Evolutionary conservation across 2,329 filamentous ascomycete genomes (phyloP).

Genomic region (Pseudogymnoascus sp.): DNA sequence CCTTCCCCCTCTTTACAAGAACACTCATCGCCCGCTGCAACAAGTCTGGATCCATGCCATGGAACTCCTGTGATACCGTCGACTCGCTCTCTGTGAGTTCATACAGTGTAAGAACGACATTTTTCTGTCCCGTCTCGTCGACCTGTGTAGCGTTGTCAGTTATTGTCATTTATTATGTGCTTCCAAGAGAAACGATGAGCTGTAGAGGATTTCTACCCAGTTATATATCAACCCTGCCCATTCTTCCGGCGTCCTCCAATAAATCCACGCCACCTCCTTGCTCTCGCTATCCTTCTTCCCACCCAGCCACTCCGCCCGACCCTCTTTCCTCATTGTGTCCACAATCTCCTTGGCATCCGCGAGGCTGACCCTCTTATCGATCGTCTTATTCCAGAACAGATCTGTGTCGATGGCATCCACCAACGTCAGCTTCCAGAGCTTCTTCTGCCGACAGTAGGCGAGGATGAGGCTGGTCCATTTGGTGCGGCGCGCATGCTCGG

Average conservation of each 20-base stretch:
- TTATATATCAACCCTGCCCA: slow-evolving; percentile 73
- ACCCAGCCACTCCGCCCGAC: slow-evolving; percentile 57
- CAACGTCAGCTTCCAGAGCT: slow-evolving; percentile 63
- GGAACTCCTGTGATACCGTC: slow-evolving; percentile 65
- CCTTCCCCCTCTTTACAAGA: slow-evolving; percentile 82
- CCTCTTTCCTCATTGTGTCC: slow-evolving; percentile 50
- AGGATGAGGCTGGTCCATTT: slow-evolving; percentile 87
- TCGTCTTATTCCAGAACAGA: slow-evolving; percentile 49
- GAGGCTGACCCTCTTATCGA: slow-evolving; percentile 42
- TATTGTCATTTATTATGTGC: background rate
- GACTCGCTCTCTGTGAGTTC: slow-evolving; percentile 84
- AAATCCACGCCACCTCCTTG: slow-evolving; percentile 60
- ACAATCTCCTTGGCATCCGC: slow-evolving; percentile 50
- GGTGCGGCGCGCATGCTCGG: slow-evolving; percentile 63
- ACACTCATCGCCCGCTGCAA: slow-evolving; percentile 71
- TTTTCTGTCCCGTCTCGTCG: slow-evolving; percentile 81
- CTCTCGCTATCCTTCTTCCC: slow-evolving; percentile 28
- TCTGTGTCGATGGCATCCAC: slow-evolving; percentile 47
- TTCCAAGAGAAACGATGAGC: background rate
- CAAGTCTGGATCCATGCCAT: slow-evolving; percentile 78
- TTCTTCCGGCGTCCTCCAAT: slow-evolving; percentile 81
- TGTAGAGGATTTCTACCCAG: slow-evolving; percentile 45
- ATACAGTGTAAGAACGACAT: slow-evolving; percentile 82
- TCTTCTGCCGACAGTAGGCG: slow-evolving; percentile 70
- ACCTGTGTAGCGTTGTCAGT: slow-evolving; percentile 31